Percentiles rank a stretch among this genome's conserved stretches.
Conservation (phyloP, 1,284 basidiomycete genomes). For the Trichosporon coremiiforme region DNA sequence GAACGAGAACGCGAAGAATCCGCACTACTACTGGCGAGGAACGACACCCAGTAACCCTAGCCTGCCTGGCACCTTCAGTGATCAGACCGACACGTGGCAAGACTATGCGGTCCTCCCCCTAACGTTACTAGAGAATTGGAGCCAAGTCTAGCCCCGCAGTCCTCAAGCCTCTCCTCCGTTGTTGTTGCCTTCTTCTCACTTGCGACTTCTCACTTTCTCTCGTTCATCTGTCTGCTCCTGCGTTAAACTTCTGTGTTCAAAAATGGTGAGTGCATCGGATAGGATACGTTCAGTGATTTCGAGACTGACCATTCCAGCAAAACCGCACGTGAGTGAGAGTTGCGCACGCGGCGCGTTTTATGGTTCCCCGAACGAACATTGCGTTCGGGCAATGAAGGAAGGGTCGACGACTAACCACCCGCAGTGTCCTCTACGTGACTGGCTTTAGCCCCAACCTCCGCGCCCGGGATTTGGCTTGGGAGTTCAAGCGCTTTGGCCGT, state of each 20-base stretch:
- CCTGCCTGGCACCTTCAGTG: too few relatives aligned
- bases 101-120: background rate
- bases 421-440: constrained; percentile 77
- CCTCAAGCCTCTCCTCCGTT: background rate
- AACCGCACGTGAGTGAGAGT: constrained; percentile 29
- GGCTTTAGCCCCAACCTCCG: constrained; percentile 77
- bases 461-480: constrained; percentile 77
- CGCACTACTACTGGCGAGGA: background rate
- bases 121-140: background rate
- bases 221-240: constrained; percentile 1
- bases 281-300: too few relatives aligned
- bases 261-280: background rate
- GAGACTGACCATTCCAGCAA: constrained; percentile 1
- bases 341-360: background rate
- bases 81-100: background rate
- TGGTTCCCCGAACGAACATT: background rate
- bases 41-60: background rate
- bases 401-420: constrained; percentile 14
- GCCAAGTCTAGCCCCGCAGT: background rate
- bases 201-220: background rate
- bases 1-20: background rate
- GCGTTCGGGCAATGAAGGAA: background rate
- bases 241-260: background rate
- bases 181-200: background rate
- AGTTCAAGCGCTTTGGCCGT: constrained; percentile 75